Conservation (phyloP, 768 basidiomycete species). For the Phlegmacium glaucopus region DNA sequence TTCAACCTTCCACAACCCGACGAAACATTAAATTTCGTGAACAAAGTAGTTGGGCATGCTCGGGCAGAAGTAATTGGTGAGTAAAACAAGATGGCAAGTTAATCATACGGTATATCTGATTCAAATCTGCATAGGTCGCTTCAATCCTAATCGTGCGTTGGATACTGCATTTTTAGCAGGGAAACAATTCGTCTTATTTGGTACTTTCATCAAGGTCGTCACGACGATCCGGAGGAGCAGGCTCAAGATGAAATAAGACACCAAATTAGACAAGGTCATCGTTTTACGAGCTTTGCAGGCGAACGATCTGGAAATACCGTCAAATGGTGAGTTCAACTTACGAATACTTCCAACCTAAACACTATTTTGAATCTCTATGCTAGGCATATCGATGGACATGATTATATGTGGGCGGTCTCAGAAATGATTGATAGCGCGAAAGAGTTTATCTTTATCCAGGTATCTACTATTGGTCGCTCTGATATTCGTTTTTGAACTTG, state of each 20-base stretch:
- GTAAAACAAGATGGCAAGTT: slow-evolving; percentile 2
- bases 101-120: background rate
- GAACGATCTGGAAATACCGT: slow-evolving; percentile 67
- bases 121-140: slow-evolving; percentile 33
- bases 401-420: slow-evolving; percentile 94
- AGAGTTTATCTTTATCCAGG: slow-evolving; percentile 87
- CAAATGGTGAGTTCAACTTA: slow-evolving; percentile 60
- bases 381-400: slow-evolving; percentile 93
- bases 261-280: slow-evolving; percentile 74
- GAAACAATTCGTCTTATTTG: background rate
- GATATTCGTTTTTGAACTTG: background rate
- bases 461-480: slow-evolving; percentile 26
- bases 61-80: slow-evolving; percentile 38
- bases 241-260: slow-evolving; percentile 66
- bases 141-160: slow-evolving; percentile 42
- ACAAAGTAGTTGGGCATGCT: slow-evolving; percentile 38
- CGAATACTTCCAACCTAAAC: slow-evolving; percentile 14
- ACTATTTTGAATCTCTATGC: too few species aligned
- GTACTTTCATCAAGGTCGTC: slow-evolving; percentile 43
- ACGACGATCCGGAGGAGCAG: slow-evolving; percentile 75
- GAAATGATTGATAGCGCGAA: slow-evolving; percentile 82
- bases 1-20: slow-evolving; percentile 6
- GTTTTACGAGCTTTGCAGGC: slow-evolving; percentile 82
- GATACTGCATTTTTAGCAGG: background rate
- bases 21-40: slow-evolving; percentile 29